Evolutionary conservation across 78 protist genomes (phyloP), one percentile per base, ranked within the genome.

Genomic region (Thecamonas trahens): DNA sequence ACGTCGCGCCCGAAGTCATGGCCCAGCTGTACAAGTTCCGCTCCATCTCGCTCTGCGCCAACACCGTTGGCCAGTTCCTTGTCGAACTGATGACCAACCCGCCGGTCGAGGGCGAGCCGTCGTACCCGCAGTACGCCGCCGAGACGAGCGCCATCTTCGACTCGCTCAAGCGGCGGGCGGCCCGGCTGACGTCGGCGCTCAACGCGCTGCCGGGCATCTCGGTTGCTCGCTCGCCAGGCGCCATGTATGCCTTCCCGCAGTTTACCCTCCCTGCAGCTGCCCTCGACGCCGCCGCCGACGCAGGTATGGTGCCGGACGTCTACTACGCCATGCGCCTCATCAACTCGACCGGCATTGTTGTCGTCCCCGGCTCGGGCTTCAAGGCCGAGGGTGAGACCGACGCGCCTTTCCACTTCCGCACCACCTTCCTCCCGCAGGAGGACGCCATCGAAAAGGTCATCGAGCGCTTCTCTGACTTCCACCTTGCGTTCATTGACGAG

Each of bases 171-270:
- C 55, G 81, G 26, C 71, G 94, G 34, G 84, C 97, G 1, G 42
- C 39, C 37, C 40, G 14, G 39, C 68, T 91, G 32, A 70, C 47
- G 7, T 55, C 17, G 6, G 90, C 85, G 24, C 70, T 95, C 47
- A 89, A 84, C 82, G 20, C 0, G 42, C 7, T 93, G n/a, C 84
- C 72, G 53, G 94, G 95, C 47, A 82, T 94, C 60, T n/a, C n/a
- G n/a, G n/a, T n/a, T n/a, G n/a, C n/a, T n/a, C n/a, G n/a, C n/a
- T n/a, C n/a, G n/a, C n/a, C n/a, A 64, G 94, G 95, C 24, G 96
- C 99, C 32, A 82, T 98, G 91, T 98, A 98, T 70, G 85, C 93
- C 37, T 98, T 97, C 90, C 99, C 99, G 26, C 67, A 29, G 40
- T 70, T 98, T 61, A 32, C 47, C 26, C 81, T 98, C 24, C 98